Base-by-base conservation (phyloP, 495 filamentous ascomycete genomes). In the Filosporella fistucella region DNA sequence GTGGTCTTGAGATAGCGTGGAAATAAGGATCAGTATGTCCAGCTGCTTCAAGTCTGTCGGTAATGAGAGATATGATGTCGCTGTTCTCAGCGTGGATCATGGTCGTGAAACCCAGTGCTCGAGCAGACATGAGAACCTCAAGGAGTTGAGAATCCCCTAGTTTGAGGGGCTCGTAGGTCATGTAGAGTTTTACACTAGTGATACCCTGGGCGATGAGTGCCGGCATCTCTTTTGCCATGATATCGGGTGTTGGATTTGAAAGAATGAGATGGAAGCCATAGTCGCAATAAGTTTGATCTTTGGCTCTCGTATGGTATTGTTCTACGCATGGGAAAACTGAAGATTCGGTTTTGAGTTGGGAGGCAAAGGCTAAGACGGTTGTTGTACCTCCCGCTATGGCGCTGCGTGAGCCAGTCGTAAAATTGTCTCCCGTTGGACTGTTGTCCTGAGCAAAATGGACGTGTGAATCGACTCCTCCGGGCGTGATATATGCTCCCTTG, bases 71-170 rank as follows among this genome's bases (percentile, higher is more conserved):
- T 25, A 73, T 68, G 46, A 72, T 65, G 43, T 77, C 73, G 13
- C 67, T 63, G 49, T 77, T 76, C 50, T 81, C 75, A 4, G 75
- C 74, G 51, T 79, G 77, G 22, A 81, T 66, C 73, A 81, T 77
- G 23, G 71, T 74, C 1, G 74, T 78, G 47, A 79, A 70, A 1
- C 63, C 56, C 16, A 67, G 51, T 6, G 52, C 47, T 3, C 72
- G 63, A 1, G 72, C 64, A 28, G 61, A 57, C 16, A 70, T 54
- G 29, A 81, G 58, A 8, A 75, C 67, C 33, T 76, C 68, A 11
- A 81, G 64, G 20, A 81, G 63, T 37, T 81, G 59, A 16, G 61
- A 43, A 43, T 81, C 77, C 7, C 68, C 52, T 11, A 79, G 63
- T 47, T 71, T 64, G 25, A 76, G 56, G 0, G 69, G 60, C 34